Evolutionary conservation across 306 rosid species (phyloP), one percentile per base, ranked within the genome.

Genomic region (Ormosia semicastrata): DNA sequence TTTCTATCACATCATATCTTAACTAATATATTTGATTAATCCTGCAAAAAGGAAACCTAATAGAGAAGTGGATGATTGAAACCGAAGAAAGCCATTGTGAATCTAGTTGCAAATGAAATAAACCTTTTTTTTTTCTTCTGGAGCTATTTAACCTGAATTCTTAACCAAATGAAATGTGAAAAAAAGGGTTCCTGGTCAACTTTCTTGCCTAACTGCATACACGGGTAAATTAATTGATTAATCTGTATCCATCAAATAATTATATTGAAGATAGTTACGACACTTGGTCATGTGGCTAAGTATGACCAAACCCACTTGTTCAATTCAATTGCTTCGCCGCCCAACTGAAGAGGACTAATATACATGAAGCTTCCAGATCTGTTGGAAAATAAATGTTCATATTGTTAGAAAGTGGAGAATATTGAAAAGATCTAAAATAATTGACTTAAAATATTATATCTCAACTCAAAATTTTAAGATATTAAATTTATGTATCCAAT

Each of bases 211-310:
- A 34, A 14, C 29, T 29, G 65, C 40, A 9, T 11, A 53, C 39
- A 13, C 0, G 1, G 32, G 59, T 2, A 60, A 43, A 50, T 69
- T 32, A 49, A 7, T 8, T 24, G 34, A 57, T n/a, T 29, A 29
- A 7, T 54, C 6, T 8, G 17, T 39, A 43, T 3, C 14, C 13
- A 81, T 41, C 13, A 12, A 50, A 49, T 60, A 13, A 37, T 50
- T 15, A 54, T 58, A 24, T 24, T 68, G 10, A 10, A 77, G 75
- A 77, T 29, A 47, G 12, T 59, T 13, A 37, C 8, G 9, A n/a
- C 15, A 67, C 34, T 44, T 75, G 71, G 77, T 67, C 36, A n/a
- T 56, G 33, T 34, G 71, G 44, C 10, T 67, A 77, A 67, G 37
- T 70, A 46, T 12, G 79, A 70, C 39, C 56, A 60, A 33, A 67